Percentiles rank a stretch among this genome's conserved stretches.
Evolutionary conservation across 148 eudicot genomes (phyloP).

Genomic region (Persicaria maculosa): DNA sequence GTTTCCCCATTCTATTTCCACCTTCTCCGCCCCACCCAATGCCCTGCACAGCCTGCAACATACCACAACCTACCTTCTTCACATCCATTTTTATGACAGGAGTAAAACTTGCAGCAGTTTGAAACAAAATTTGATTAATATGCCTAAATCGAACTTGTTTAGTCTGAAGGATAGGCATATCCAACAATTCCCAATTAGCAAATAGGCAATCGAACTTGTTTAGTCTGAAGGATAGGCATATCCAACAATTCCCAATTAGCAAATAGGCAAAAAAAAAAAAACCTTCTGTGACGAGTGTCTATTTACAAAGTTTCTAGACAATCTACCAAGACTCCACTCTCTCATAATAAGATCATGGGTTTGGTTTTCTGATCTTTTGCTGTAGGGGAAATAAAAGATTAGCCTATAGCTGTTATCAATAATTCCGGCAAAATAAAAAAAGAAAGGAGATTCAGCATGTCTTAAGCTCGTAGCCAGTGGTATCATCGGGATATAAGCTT

Average conservation of each 20-base stretch:
- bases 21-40: slow-evolving; percentile 93
- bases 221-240: neutral
- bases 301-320: neutral
- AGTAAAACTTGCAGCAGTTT: neutral
- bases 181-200: no score
- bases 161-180: no score
- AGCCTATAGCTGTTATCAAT: neutral
- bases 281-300: neutral
- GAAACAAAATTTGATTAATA: neutral
- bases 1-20: slow-evolving; percentile 75
- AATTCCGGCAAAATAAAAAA: neutral
- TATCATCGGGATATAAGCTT: neutral
- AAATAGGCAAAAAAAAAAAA: neutral
- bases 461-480: neutral
- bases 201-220: neutral
- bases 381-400: neutral
- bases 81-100: neutral
- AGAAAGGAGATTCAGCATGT: neutral
- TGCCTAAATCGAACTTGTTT: no score
- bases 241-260: neutral
- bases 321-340: neutral
- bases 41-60: slow-evolving; percentile 75
- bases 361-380: neutral
- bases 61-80: neutral
- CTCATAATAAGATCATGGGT: neutral